A percentile compares a stretch with the other conserved stretches of the same genome.
Evolutionary conservation across 352 stramenopile species (phyloP).

Genomic region (Pythium diclinum): DNA sequence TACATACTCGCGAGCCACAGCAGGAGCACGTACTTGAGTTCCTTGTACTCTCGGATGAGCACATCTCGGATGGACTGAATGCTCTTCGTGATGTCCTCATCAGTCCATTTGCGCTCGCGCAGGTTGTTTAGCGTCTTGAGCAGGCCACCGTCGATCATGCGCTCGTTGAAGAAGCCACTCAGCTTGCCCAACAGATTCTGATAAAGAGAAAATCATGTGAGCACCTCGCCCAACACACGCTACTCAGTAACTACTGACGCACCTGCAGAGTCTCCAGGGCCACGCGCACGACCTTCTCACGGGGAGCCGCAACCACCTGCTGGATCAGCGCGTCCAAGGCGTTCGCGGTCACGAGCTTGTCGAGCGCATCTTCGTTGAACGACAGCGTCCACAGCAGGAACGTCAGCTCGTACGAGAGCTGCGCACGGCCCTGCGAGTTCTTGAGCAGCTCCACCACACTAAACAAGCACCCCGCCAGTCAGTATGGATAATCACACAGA

Average conservation of each 20-base stretch:
- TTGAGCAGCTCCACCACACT: slow-evolving; percentile 74
- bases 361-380: slow-evolving; percentile 84
- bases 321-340: slow-evolving; percentile 71
- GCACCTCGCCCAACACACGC: background rate
- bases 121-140: slow-evolving; percentile 95
- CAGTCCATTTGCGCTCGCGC: slow-evolving; percentile 92
- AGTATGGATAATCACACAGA: background rate
- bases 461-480: background rate
- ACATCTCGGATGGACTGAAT: slow-evolving; percentile 78
- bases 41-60: slow-evolving; percentile 85
- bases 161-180: slow-evolving; percentile 83
- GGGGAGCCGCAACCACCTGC: slow-evolving; percentile 89
- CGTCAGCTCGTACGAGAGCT: slow-evolving; percentile 96
- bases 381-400: slow-evolving; percentile 98
- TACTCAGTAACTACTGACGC: background rate
- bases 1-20: background rate
- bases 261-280: slow-evolving; percentile 91
- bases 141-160: slow-evolving; percentile 96
- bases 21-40: slow-evolving; percentile 66
- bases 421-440: slow-evolving; percentile 81
- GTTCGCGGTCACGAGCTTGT: slow-evolving; percentile 70
- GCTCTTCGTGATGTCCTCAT: slow-evolving; percentile 92
- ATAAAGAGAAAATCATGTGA: background rate
- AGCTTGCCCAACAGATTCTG: slow-evolving; percentile 77
- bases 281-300: slow-evolving; percentile 97